phyloP scores from a whole-genome alignment of 352 stramenopile genomes.

The Pythium monospermum region DNA sequence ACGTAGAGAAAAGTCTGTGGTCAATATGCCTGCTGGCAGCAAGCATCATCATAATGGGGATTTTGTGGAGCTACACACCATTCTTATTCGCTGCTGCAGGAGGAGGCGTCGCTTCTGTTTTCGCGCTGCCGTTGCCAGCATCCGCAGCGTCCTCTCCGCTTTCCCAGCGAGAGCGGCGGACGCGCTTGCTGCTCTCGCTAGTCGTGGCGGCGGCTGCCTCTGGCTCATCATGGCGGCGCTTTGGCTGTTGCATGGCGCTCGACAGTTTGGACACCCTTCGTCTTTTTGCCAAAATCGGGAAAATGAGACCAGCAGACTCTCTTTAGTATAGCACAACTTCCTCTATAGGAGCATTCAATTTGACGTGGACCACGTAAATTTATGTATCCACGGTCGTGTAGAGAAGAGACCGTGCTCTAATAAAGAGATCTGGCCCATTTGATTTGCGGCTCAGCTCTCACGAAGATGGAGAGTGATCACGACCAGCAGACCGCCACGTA shows the following conservation, averaged over 20 bases:
- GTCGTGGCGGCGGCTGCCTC: constrained; percentile 4
- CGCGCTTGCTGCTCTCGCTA: constrained; percentile 21
- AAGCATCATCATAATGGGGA: too few species aligned
- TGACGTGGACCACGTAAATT: not conserved
- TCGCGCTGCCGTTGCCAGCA: not conserved
- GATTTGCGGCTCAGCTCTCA: not conserved
- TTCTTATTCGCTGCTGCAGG: too few species aligned
- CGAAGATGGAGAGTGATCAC: too few species aligned
- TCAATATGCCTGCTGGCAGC: not conserved
- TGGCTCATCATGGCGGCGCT: not conserved
- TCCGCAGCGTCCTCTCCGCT: constrained; percentile 1
- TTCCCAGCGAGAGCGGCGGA: constrained; percentile 35
- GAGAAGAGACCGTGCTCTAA: not conserved
- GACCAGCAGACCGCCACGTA: too few species aligned
- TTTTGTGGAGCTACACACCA: constrained; percentile 4
- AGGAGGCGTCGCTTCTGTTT: too few species aligned
- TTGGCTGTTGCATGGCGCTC: too few species aligned
- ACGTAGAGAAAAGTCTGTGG: not conserved
- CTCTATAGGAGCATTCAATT: not conserved
- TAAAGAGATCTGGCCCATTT: not conserved
- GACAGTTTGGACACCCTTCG: too few species aligned
- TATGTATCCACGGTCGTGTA: too few species aligned
- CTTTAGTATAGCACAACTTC: too few species aligned
- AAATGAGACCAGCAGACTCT: constrained; percentile 3
- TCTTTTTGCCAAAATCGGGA: too few species aligned